Percentiles rank a stretch among this genome's conserved stretches.
phyloP scores from a whole-genome alignment of 306 rosid species.

The Pterocarpus santalinus region DNA sequence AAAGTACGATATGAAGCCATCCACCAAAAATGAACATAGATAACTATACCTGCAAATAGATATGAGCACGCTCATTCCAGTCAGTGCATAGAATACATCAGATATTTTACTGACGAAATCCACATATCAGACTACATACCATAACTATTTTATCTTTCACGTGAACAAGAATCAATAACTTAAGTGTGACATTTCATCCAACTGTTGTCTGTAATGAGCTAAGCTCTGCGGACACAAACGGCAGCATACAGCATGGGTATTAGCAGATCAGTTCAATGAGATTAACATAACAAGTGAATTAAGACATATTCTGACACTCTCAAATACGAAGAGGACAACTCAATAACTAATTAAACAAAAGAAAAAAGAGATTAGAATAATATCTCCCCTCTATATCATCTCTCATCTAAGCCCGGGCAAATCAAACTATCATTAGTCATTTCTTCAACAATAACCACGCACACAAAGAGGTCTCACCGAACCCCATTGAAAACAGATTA shows the following conservation, averaged over 20 bases:
- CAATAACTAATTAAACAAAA: background rate
- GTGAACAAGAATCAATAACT: conserved; percentile 20
- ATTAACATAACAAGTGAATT: background rate
- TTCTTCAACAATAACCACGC: conserved; percentile 9
- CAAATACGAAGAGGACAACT: conserved; percentile 13
- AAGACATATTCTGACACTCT: conserved; percentile 24
- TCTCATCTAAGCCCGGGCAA: background rate
- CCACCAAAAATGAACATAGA: conserved; percentile 35
- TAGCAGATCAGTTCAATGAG: conserved; percentile 25
- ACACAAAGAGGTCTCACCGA: background rate
- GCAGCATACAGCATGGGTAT: conserved; percentile 30
- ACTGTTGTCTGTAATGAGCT: conserved; percentile 64
- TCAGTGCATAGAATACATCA: conserved; percentile 4
- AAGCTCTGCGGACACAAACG: conserved; percentile 57
- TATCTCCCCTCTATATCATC: conserved; percentile 24
- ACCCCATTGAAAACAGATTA: conserved; percentile 21
- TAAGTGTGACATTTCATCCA: conserved; percentile 59
- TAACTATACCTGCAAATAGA: conserved; percentile 47
- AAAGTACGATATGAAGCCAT: conserved; percentile 27
- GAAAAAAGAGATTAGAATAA: background rate
- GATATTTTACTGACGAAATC: background rate
- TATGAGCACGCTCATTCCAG: conserved; percentile 15
- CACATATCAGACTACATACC: conserved; percentile 40
- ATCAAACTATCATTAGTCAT: background rate
- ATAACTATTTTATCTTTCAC: conserved; percentile 10